A percentile compares a stretch with the other conserved stretches of the same genome.
Conservation (phyloP, 768 basidiomycete genomes). For the Rhodotorula babjevae region DNA sequence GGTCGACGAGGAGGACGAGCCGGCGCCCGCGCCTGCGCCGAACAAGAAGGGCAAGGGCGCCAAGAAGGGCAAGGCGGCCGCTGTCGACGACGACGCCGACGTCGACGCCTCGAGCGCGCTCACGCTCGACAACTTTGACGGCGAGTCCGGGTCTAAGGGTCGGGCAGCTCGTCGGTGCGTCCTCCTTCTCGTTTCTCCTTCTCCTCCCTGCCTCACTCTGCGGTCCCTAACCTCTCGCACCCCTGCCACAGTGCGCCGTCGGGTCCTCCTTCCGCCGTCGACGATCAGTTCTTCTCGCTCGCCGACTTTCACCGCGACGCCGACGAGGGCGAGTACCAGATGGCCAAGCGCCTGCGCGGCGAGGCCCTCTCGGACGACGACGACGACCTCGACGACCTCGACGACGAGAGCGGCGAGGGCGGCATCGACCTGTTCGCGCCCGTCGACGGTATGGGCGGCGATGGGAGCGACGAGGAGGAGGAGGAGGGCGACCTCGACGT, state of each 20-base stretch:
- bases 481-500: conserved; percentile 47
- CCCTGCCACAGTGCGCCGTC: background rate
- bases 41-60: background rate
- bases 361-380: conserved; percentile 53
- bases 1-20: conserved; percentile 9
- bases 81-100: background rate
- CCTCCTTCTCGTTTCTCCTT: background rate
- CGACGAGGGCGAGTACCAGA: conserved; percentile 61
- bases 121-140: conserved; percentile 34
- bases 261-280: conserved; percentile 49
- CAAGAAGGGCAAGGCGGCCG: background rate
- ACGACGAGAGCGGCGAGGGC: conserved; percentile 51
- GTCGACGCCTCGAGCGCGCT: conserved; percentile 18
- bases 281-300: conserved; percentile 88
- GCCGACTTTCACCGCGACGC: conserved; percentile 80
- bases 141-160: conserved; percentile 3
- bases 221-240: background rate
- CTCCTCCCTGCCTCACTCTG: background rate
- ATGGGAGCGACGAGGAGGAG: conserved; percentile 49
- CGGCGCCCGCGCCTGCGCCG: background rate
- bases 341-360: conserved; percentile 56
- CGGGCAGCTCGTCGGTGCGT: conserved; percentile 14
- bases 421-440: conserved; percentile 63
- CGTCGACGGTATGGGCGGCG: conserved; percentile 46
- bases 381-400: conserved; percentile 50